These are phyloP conservation scores for Scedosporium minutisporum DNA, from an alignment of 2,329 filamentous ascomycete species.

Conservation along the genomic window DNA sequence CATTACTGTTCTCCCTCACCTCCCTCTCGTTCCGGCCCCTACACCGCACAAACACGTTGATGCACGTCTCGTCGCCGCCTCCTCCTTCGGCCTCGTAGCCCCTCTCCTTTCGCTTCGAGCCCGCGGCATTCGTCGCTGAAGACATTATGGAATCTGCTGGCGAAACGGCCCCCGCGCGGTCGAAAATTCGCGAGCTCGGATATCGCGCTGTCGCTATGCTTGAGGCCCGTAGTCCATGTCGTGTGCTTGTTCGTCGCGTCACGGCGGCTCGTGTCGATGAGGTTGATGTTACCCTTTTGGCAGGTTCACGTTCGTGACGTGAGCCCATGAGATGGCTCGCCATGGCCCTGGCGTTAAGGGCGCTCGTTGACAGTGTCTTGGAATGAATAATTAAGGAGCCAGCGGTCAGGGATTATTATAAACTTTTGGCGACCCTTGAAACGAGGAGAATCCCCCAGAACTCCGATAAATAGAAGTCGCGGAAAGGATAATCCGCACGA, in stretches of 20 bases:
- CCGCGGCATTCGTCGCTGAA: constrained; percentile 44
- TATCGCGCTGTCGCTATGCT: constrained; percentile 1
- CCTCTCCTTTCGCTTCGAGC: constrained; percentile 76
- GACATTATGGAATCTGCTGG: constrained; percentile 58
- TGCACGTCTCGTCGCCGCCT: constrained; percentile 76
- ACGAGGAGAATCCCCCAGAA: no score
- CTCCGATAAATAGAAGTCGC: not conserved
- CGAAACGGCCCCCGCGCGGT: constrained; percentile 42
- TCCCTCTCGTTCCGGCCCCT: constrained; percentile 88
- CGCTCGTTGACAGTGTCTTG: not conserved
- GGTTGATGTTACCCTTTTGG: constrained; percentile 7
- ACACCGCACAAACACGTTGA: constrained; percentile 93
- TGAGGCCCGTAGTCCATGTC: not conserved
- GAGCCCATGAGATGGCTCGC: constrained; percentile 1
- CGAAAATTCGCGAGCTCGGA: not conserved
- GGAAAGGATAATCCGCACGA: no score
- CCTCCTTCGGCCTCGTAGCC: constrained; percentile 64
- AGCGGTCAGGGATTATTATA: no score
- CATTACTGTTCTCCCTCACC: constrained; percentile 86
- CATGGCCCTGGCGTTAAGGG: not conserved
- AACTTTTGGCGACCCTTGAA: no score
- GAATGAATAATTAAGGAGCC: not conserved
- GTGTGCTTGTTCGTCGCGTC: constrained; percentile 7
- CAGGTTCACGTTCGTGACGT: constrained; percentile 5
- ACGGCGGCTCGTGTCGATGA: constrained; percentile 8